These are phyloP conservation scores for Nidula microcarpa DNA, from an alignment of 768 basidiomycete genomes.

Conservation along the genomic window DNA sequence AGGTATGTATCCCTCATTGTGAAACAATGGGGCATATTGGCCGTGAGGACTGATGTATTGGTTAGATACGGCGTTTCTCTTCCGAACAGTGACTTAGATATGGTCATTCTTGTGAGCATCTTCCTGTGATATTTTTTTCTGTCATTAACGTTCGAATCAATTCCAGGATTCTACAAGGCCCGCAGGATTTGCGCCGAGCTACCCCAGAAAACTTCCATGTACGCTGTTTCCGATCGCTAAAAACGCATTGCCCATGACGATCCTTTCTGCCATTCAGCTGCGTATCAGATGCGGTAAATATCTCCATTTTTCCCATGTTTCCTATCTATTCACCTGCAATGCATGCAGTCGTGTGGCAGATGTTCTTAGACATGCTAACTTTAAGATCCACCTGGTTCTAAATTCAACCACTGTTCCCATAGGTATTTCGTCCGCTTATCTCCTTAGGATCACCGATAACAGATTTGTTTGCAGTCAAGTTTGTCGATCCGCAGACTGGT, in stretches of 20 bases:
- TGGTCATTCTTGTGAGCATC: conserved; percentile 43
- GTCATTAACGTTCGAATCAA: neutral
- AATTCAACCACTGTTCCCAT: conserved; percentile 32
- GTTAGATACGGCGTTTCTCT: conserved; percentile 38
- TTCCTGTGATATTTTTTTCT: neutral
- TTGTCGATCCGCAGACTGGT: conserved; percentile 35
- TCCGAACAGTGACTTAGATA: conserved; percentile 43
- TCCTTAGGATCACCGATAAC: neutral
- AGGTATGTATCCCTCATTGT: conserved; percentile 9
- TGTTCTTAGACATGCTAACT: too few species aligned
- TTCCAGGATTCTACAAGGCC: conserved; percentile 17
- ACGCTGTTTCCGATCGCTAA: neutral
- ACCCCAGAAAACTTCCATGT: conserved; percentile 4
- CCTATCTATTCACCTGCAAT: too few species aligned
- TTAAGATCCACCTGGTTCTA: too few species aligned
- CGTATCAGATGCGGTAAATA: too few species aligned
- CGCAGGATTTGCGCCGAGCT: conserved; percentile 10
- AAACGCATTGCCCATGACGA: neutral
- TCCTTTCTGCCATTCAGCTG: conserved; percentile 23
- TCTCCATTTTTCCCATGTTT: too few species aligned
- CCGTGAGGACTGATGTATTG: neutral
- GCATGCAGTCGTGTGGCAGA: too few species aligned
- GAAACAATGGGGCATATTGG: too few species aligned
- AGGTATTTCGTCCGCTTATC: conserved; percentile 16
- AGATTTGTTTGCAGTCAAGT: conserved; percentile 38